Evolutionary conservation across 306 rosid species (phyloP), one percentile per base, ranked within the genome.

Genomic region (Pachyrhizus erosus): DNA sequence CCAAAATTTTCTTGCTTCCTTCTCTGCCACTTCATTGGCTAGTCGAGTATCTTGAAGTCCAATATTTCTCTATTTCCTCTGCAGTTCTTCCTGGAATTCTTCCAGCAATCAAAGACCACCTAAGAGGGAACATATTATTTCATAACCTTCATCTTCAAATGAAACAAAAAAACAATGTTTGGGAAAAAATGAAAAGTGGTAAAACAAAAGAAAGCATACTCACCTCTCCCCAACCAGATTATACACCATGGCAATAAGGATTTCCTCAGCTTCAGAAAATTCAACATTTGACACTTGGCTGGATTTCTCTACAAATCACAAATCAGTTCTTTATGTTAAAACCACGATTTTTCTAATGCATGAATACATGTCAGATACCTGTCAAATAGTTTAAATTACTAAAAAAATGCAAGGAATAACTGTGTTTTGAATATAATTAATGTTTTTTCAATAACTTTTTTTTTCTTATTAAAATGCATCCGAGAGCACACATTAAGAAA

Each of bases 11-110:
- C 81, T 76, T 78, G 88, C 84, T 71, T 79, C 77, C 24, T 62
- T 76, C 9, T 31, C 18, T 43, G 18, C 31, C 60, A 45, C 52
- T 64, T 84, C 84, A 91, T 85, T 91, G 88, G 23, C 92, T 89
- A 39, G 90, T 89, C 1, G 95, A 88, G 79, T 69, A 83, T 86
- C 95, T 91, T 78, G 97, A 87, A 80, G 89, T 89, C 98, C 98
- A 94, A 79, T 87, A 94, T 82, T 89, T 86, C 81, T 92, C 87
- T 84, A 94, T 94, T 86, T 94, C 98, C 85, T 94, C 98, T 24
- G 97, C 97, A 80, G 98, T 86, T 92, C 98, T 91, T 87, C 98
- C 98, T 2, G 98, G 98, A 85, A 94, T 94, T 88, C 98, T 92
- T 67, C 98, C 97, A 88, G 98, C 98, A 80, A 94, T 92, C 89